A percentile compares a stretch with the other conserved stretches of the same genome.
Evolutionary conservation across 2,329 filamentous ascomycete species (phyloP).

Genomic region (Alternaria incomplexa): DNA sequence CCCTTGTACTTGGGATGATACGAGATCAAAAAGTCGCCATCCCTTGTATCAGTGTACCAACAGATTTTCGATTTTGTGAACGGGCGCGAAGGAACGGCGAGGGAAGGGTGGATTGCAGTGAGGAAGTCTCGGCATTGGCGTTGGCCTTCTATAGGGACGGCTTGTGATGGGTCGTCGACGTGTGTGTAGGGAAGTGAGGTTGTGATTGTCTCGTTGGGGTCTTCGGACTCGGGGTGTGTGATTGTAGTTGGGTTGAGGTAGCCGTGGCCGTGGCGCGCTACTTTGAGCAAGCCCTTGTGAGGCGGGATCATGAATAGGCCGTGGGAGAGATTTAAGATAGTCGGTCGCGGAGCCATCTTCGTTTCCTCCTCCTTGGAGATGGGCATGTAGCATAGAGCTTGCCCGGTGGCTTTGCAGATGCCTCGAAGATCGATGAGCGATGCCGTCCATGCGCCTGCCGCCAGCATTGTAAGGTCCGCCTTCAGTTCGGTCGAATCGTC

Average conservation of each 20-base stretch:
- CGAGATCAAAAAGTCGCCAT: constrained; percentile 62
- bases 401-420: constrained; percentile 79
- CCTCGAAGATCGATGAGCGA: constrained; percentile 78
- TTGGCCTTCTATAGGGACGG: constrained; percentile 43
- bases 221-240: constrained; percentile 53
- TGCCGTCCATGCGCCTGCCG: constrained; percentile 86
- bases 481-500: constrained; percentile 57
- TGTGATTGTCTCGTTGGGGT: constrained; percentile 46
- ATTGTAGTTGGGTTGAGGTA: constrained; percentile 57
- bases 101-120: constrained; percentile 32
- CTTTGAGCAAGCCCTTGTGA: constrained; percentile 51
- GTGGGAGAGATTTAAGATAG: constrained; percentile 72
- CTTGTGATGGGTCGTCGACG: constrained; percentile 56
- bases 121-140: constrained; percentile 42
- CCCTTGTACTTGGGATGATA: constrained; percentile 58
- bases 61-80: constrained; percentile 58
- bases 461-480: constrained; percentile 78
- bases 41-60: constrained; percentile 64
- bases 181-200: constrained; percentile 58
- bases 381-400: constrained; percentile 78
- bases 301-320: constrained; percentile 80
- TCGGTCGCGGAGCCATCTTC: constrained; percentile 69
- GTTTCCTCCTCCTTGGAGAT: constrained; percentile 75
- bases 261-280: constrained; percentile 59
- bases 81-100: constrained; percentile 46